Base-by-base conservation (phyloP, 2,329 filamentous ascomycete genomes). In the Alternaria triticina region DNA sequence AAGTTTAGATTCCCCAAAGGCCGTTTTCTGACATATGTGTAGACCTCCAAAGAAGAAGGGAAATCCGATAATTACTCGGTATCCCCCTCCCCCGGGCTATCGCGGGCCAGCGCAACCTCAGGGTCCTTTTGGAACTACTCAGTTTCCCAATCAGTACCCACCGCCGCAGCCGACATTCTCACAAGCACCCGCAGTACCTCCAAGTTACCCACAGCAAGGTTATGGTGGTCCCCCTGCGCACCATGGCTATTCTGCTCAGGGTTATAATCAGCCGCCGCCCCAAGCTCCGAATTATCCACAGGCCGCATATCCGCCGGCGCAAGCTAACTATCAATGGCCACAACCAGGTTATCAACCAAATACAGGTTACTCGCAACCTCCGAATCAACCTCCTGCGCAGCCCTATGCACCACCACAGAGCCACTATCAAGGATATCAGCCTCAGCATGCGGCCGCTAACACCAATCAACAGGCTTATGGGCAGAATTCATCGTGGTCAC, bases 21-120 rank as follows among this genome's bases (percentile, higher is more conserved):
- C 13, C 23, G 30, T 61, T 20, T 69, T 57, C 73, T 76, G 50
- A 76, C 65, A 33, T 25, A 20, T 28, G 36, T 46, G 40, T 50
- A 79, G 77, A 33, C 71, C 73, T 13, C 72, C 73, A 3, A 85
- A 85, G 71, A 82, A 80, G 59, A 84, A 83, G 65, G 78, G 82
- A 20, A 83, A 83, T 63, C 82, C 82, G 7, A 78, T 85, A 67
- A 84, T 85, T 64, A 85, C 83, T 8, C 77, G 81, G 30, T 85
- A 85, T 73, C 81, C 83, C 52, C 83, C 83, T 45, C 83, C 83
- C 28, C 82, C 82, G n/a, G 82, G 82, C 13, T 84, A 84, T 65
- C 78, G 73, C 54, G 74, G 76, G 40, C 77, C 76, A 45, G 71
- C 72, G 49, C 77, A 77, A 60, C 70, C 74, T 47, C 74, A 77